These are phyloP conservation scores for Ogataea nonfermentans DNA, from an alignment of 805 yeast genomes.

Conservation along the genomic window DNA sequence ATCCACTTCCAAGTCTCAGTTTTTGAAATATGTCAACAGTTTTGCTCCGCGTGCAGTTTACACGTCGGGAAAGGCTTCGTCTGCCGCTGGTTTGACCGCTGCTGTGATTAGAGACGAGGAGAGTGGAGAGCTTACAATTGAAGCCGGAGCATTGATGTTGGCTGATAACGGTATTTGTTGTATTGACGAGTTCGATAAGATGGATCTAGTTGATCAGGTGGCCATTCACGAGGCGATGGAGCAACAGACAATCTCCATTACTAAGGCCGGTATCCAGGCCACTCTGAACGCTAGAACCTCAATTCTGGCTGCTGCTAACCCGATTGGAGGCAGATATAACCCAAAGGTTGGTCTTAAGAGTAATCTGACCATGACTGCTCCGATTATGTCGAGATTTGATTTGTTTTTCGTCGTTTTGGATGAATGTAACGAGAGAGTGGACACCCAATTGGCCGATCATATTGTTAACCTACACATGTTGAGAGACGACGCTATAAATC, in stretches of 20 bases:
- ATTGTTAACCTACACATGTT: constrained; percentile 91
- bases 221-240: constrained; percentile 99
- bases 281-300: constrained; percentile 96
- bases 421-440: constrained; percentile 89
- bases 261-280: constrained; percentile 98
- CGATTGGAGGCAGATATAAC: constrained; percentile 95
- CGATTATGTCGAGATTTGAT: constrained; percentile 98
- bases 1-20: constrained; percentile 94
- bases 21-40: constrained; percentile 85
- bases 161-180: constrained; percentile 99
- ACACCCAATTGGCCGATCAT: constrained; percentile 86
- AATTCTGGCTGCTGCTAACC: constrained; percentile 97
- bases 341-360: constrained; percentile 79
- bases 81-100: constrained; percentile 98
- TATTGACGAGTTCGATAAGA: constrained; percentile 97
- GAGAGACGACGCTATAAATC: constrained; percentile 83
- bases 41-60: constrained; percentile 93
- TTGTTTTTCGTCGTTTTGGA: constrained; percentile 91
- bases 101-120: constrained; percentile 98
- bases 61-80: constrained; percentile 96
- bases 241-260: constrained; percentile 97
- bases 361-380: constrained; percentile 93
- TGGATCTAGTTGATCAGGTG: constrained; percentile 94
- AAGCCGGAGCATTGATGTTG: constrained; percentile 97
- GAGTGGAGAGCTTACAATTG: constrained; percentile 94